These are phyloP conservation scores for Auriscalpium orientale DNA, from an alignment of 768 basidiomycete genomes.

Conservation along the genomic window DNA sequence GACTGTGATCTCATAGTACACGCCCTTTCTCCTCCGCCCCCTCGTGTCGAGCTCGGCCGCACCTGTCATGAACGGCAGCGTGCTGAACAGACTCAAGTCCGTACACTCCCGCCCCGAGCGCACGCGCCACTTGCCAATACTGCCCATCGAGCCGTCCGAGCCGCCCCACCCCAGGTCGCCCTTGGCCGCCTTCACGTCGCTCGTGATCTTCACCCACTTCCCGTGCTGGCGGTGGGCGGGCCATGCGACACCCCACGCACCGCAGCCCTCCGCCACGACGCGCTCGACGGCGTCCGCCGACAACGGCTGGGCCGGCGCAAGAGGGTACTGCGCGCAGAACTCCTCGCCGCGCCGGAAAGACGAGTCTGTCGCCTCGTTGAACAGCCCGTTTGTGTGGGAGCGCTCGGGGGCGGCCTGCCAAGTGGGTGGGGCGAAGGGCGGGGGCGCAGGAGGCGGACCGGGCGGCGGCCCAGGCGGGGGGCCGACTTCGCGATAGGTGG, in stretches of 20 bases:
- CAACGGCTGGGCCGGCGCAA: conserved; percentile 37
- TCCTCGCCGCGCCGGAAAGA: conserved; percentile 44
- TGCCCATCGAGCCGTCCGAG: conserved; percentile 18
- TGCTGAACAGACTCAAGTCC: conserved; percentile 49
- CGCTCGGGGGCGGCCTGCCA: conserved; percentile 56
- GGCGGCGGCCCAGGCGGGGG: not conserved
- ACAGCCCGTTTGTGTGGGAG: conserved; percentile 40
- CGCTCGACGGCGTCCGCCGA: conserved; percentile 46
- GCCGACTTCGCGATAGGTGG: not conserved
- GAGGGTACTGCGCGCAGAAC: conserved; percentile 39
- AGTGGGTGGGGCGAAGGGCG: conserved; percentile 32
- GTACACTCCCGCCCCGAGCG: conserved; percentile 34
- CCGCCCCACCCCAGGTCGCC: too few species aligned
- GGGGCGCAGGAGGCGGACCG: not conserved
- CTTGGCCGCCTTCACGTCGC: conserved; percentile 18
- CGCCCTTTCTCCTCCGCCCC: conserved; percentile 42
- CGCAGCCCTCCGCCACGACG: conserved; percentile 39
- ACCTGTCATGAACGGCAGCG: conserved; percentile 40
- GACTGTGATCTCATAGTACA: conserved; percentile 60
- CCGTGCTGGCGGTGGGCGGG: conserved; percentile 33
- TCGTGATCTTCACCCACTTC: conserved; percentile 21
- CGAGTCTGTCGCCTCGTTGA: conserved; percentile 47
- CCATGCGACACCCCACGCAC: conserved; percentile 45
- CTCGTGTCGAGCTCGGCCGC: conserved; percentile 53
- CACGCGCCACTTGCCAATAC: conserved; percentile 32